Evolutionary conservation across 345 rosid species (phyloP), one percentile per base, ranked within the genome.

Genomic region (Eucalyptus globulus): DNA sequence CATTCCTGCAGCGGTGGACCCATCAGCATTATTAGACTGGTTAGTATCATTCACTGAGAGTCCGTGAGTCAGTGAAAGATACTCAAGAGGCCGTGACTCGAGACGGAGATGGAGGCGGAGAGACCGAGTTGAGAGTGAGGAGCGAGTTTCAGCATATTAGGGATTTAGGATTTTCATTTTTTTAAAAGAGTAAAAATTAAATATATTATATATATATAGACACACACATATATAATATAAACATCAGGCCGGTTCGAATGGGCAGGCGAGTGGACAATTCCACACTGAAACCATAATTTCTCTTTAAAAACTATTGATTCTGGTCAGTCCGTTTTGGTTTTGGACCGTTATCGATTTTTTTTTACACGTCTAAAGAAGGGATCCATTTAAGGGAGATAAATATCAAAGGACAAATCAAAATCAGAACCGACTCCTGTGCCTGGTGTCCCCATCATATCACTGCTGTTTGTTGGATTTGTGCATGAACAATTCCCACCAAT

Each of bases 191-290:
- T 56, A 56, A 56, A 56, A 22, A 37, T 37, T 37, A 34, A 2
- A 34, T 34, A 34, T 34, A 34, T 34, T 37, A 37, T 37, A 11
- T 49, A 40, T 40, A 40, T 5, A 4, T 49, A 49, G 12, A 49
- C 1, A 49, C 0, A 12, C 2, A 49, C 1, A 49, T 7, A 22
- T 14, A 15, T 49, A 13, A 51, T 51, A 51, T 51, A 51, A 0
- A 53, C 5, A 53, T 53, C 0, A 53, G 10, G 58, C 10, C 56
- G 56, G 24, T 53, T 53, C 9, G 56, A 53, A 53, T 3, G 58
- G 24, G 24, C 0, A 19, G 58, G 5, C 24, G 10, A 53, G 56
- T 53, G 24, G 24, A 53, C 9, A 51, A 51, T 53, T 53, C 8
- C 10, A 53, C 4, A 2, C 56, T 2, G 56, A 19, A 53, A 53